These are phyloP conservation scores for Albifimbria verrucaria DNA, from an alignment of 2,329 filamentous ascomycete species.

Conservation along the genomic window DNA sequence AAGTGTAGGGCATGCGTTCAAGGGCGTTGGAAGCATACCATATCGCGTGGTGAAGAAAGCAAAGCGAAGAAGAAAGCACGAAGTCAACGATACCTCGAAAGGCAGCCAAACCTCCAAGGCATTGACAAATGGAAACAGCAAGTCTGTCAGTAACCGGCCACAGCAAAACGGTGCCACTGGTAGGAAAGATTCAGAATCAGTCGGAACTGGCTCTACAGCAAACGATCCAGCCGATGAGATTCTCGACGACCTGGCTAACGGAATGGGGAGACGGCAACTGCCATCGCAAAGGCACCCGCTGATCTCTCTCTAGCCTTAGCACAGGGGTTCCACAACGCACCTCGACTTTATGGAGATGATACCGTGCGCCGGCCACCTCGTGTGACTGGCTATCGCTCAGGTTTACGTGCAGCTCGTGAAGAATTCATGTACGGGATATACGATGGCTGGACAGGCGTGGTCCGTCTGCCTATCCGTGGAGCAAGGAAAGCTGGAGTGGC, in stretches of 20 bases:
- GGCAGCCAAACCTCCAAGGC: slow-evolving; percentile 1
- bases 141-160: neutral
- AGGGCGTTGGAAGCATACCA: slow-evolving; percentile 63
- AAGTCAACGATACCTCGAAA: slow-evolving; percentile 3
- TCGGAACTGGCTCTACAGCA: slow-evolving; percentile 14
- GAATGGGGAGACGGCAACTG: slow-evolving; percentile 44
- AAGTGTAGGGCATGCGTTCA: slow-evolving; percentile 55
- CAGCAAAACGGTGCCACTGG: slow-evolving; percentile 6
- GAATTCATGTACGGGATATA: slow-evolving; percentile 63
- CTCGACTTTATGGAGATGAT: slow-evolving; percentile 66
- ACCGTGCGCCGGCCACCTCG: slow-evolving; percentile 62
- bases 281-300: slow-evolving; percentile 55
- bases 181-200: slow-evolving; percentile 6
- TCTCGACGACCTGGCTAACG: slow-evolving; percentile 48
- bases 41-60: slow-evolving; percentile 57
- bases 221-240: slow-evolving; percentile 32
- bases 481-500: slow-evolving; percentile 49
- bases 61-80: slow-evolving; percentile 38
- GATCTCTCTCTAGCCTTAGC: slow-evolving; percentile 59
- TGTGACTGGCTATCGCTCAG: slow-evolving; percentile 63
- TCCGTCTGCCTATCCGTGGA: slow-evolving; percentile 55
- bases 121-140: slow-evolving; percentile 1
- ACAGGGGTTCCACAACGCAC: slow-evolving; percentile 69
- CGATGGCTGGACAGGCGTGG: slow-evolving; percentile 62
- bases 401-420: slow-evolving; percentile 56